Evolutionary conservation across 352 stramenopile species (phyloP).

Genomic region (Globisporangium rhizosaccharum): DNA sequence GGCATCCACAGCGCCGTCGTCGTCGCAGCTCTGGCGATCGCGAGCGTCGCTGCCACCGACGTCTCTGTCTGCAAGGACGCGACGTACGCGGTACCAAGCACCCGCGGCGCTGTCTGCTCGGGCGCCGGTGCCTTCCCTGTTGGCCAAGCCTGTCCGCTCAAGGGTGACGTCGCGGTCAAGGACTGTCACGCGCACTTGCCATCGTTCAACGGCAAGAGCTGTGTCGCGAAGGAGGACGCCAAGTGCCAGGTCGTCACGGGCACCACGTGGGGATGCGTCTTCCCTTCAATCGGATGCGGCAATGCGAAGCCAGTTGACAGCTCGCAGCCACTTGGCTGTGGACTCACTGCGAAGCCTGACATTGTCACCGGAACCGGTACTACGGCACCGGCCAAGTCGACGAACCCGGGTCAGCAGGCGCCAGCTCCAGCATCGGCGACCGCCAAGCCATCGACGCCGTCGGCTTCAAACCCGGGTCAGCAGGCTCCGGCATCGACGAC

Average conservation of each 20-base stretch:
- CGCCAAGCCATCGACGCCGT: too few relatives aligned
- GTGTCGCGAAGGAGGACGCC: conserved; percentile 25
- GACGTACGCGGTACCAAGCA: conserved; percentile 33
- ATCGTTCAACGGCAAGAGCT: conserved; percentile 31
- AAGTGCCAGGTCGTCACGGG: conserved; percentile 24
- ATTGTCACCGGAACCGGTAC: too few relatives aligned
- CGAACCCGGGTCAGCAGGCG: too few relatives aligned
- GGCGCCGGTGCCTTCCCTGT: conserved; percentile 24
- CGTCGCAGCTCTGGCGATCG: neutral
- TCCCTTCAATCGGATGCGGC: conserved; percentile 10
- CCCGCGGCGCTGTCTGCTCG: conserved; percentile 26
- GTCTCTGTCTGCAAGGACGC: conserved; percentile 26
- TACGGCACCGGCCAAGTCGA: too few relatives aligned
- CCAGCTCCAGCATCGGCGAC: too few relatives aligned
- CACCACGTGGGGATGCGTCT: conserved; percentile 26
- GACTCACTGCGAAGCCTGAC: too few relatives aligned
- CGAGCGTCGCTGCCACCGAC: neutral
- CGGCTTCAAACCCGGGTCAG: too few relatives aligned
- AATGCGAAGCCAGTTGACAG: too few relatives aligned
- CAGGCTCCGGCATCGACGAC: too few relatives aligned
- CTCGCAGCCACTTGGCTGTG: too few relatives aligned
- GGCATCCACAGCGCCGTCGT: neutral
- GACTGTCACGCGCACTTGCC: conserved; percentile 32
- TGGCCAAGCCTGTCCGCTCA: conserved; percentile 31
- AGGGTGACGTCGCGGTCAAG: conserved; percentile 26